Evolutionary conservation across 1,139 yeast genomes (phyloP).

Genomic region (Hansenula sp.): DNA sequence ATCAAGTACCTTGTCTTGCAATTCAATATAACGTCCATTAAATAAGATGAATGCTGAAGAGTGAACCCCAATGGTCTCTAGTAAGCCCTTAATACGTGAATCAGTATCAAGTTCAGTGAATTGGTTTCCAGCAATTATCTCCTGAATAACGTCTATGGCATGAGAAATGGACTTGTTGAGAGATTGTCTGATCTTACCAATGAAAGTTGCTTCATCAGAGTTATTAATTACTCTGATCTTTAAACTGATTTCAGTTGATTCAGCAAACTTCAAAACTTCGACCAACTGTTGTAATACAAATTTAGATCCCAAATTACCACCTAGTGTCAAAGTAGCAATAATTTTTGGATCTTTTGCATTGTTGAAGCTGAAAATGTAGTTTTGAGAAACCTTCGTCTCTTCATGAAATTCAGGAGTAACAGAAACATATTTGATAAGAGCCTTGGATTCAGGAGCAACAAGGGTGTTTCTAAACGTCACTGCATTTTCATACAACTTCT

Average conservation of each 20-base stretch:
- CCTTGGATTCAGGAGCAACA: constrained; percentile 29
- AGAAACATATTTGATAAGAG: constrained; percentile 29
- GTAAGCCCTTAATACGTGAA: constrained; percentile 2
- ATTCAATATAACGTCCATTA: constrained; percentile 39
- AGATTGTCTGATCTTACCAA: constrained; percentile 16
- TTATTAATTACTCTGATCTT: constrained; percentile 35
- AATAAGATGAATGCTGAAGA: constrained; percentile 23
- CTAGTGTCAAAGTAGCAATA: constrained; percentile 41
- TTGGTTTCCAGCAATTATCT: constrained; percentile 8
- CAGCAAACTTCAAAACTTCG: constrained; percentile 28
- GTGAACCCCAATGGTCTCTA: constrained; percentile 9
- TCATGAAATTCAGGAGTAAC: constrained; percentile 30
- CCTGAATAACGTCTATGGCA: constrained; percentile 10
- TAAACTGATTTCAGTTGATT: constrained; percentile 20
- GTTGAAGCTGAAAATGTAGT: constrained; percentile 13
- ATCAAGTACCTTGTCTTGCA: constrained; percentile 22
- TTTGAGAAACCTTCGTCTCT: constrained; percentile 16
- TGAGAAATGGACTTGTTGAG: constrained; percentile 12
- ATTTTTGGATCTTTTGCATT: constrained; percentile 18
- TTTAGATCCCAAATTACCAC: constrained; percentile 47
- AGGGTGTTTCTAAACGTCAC: constrained; percentile 27
- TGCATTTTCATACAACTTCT: constrained; percentile 16
- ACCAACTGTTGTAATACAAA: constrained; percentile 38
- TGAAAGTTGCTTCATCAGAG: constrained; percentile 14
- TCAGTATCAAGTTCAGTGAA: constrained; percentile 6